Base-by-base conservation (phyloP, 768 basidiomycete species). In the Lenzites betulinus region DNA sequence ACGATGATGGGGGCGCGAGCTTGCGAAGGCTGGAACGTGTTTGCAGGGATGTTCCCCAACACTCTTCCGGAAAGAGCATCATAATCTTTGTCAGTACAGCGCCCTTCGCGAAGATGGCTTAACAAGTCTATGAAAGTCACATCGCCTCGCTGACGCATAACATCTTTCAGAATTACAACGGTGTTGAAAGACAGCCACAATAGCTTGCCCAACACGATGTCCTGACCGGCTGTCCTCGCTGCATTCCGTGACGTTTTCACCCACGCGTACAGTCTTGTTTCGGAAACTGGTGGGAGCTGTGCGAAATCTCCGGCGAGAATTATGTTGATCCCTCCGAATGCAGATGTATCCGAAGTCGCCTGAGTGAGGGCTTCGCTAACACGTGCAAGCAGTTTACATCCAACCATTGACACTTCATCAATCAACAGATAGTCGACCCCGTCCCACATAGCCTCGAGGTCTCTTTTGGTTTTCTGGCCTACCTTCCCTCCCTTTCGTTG, bases 291-390 rank as follows among this genome's bases (percentile, higher is more conserved):
- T 11, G 43, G 43, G 5, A 44, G 22, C 18, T 44, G 43, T 9
- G 43, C 43, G n/a, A 44, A 44, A 9, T 44, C 43, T n/a, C 43
- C 43, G 11, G 43, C 43, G 1, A 44, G 4, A 23, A 44, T 44
- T 2, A 44, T 9, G 22, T 23, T 44, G 3, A 44, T 2, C 8
- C 43, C 43, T 11, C 43, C 18, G n/a, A 44, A 44, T 2, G 43
- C n/a, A 9, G 8, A 3, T 2, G 2, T 44, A 12, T 6, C 7
- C 6, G n/a, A 7, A 2, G 2, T 44, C 18, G 43, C 43, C 0
- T 77, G 76, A 3, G 79, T 78, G 66, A 78, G 80, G 0, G 75
- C 75, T 22, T 74, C 55, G 54, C 70, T 73, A 12, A 82, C 73
- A 2, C 72, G 28, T 2, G 25, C 48, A 11, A 80, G 15, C 1